Evolutionary conservation across 78 protist species (phyloP), one percentile per base, ranked within the genome.

Genomic region (Pigoraptor vietnamica): DNA sequence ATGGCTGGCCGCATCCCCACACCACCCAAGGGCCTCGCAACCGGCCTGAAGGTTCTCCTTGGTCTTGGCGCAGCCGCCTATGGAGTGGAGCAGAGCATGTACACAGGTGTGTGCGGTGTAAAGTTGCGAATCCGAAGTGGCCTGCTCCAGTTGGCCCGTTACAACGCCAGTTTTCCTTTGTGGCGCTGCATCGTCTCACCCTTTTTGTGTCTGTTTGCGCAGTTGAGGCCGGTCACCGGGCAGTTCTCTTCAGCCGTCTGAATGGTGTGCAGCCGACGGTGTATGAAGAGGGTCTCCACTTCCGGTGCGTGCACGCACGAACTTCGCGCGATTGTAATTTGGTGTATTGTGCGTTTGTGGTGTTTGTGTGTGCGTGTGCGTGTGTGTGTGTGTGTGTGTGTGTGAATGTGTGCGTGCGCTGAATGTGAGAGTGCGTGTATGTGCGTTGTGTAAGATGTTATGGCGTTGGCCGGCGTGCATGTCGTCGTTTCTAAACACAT

Each of bases 211-310:
- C 14, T 48, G 67, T 48, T 48, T 48, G 67, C 67, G 67, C 90
- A 95, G 98, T 96, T 32, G 96, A 95, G 40, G 96, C 94, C 89
- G 98, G 98, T 92, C 98, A 96, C 89, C 95, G 98, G 67, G 97
- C 96, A 19, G 92, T 96, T 82, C 91, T 95, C 34, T 96, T 94
- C 91, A 95, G 92, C 93, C 92, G 98, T 81, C 33, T 95, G 34
- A 48, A 37, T 21, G 98, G 98, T 90, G 95, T 95, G 25, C 88
- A 91, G 39, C 84, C 93, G 56, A 33, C 48, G 34, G 95, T 96
- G 35, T 92, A 90, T 79, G 89, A 38, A 37, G 97, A 95, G 88
- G 98, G 98, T 86, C 93, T 95, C 38, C 98, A 96, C 90, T 92
- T 96, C 91, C 21, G 48, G 89, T 86, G 89, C 0, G 89, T 37